These are phyloP conservation scores for Stemphylium vesicarium DNA, from an alignment of 2,329 filamentous ascomycete species.

Conservation along the genomic window DNA sequence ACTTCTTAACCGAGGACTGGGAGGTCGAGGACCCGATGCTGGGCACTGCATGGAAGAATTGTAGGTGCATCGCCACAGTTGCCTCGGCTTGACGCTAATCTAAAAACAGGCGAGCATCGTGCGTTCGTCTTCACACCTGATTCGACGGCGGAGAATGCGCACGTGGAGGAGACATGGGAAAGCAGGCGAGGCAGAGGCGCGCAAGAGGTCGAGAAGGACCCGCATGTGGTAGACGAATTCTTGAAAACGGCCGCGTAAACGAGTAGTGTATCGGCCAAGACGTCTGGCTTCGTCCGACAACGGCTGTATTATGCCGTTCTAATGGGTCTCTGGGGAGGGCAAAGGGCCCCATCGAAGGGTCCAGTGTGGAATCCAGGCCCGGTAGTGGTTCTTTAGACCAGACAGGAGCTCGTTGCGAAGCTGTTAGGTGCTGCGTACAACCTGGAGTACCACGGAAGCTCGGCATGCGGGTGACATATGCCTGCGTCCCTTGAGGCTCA, in stretches of 20 bases:
- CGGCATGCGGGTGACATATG: not conserved
- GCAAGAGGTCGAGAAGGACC: constrained; percentile 30
- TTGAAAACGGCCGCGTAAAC: constrained; percentile 19
- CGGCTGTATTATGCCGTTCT: constrained; percentile 2
- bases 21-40: constrained; percentile 39
- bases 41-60: constrained; percentile 42
- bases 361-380: too few species aligned
- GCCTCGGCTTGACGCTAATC: not conserved
- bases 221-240: constrained; percentile 39
- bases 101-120: constrained; percentile 35
- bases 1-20: constrained; percentile 86
- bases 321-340: not conserved
- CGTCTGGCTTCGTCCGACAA: not conserved
- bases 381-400: too few species aligned
- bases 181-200: constrained; percentile 27
- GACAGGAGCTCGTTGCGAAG: too few species aligned
- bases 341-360: too few species aligned
- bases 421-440: too few species aligned
- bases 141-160: constrained; percentile 35
- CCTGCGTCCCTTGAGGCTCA: not conserved
- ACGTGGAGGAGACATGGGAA: constrained; percentile 35
- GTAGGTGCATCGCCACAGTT: constrained; percentile 18
- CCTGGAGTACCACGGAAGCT: too few species aligned
- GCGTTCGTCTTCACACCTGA: constrained; percentile 37
- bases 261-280: constrained; percentile 1